These are phyloP conservation scores for Antarctomyces pellizariae DNA, from an alignment of 495 filamentous ascomycete genomes.

Conservation along the genomic window DNA sequence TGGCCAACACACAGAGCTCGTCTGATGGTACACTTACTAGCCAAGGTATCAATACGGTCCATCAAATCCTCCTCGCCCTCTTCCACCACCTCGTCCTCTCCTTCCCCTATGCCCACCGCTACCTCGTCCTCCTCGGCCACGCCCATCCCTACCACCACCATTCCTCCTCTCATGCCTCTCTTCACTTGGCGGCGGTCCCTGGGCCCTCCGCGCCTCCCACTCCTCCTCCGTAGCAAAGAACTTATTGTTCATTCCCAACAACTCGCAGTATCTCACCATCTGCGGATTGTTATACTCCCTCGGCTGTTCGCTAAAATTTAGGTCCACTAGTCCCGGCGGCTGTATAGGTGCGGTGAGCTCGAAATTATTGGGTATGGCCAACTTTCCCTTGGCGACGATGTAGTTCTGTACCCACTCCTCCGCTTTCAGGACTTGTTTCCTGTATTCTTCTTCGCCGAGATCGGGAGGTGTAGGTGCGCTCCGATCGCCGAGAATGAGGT, in stretches of 20 bases:
- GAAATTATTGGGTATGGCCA: slow-evolving; percentile 58
- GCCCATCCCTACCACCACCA: slow-evolving; percentile 10
- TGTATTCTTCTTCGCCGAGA: slow-evolving; percentile 40
- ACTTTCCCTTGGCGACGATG: slow-evolving; percentile 29
- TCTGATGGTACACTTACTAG: too few relatives aligned
- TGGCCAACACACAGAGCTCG: too few relatives aligned
- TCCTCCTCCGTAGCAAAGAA: slow-evolving; percentile 54
- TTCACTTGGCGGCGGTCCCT: slow-evolving; percentile 15
- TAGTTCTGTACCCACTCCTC: slow-evolving; percentile 57
- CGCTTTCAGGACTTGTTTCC: slow-evolving; percentile 33
- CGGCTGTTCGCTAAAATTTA: slow-evolving; percentile 25
- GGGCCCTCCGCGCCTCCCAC: slow-evolving; percentile 24
- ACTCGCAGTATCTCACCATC: slow-evolving; percentile 49
- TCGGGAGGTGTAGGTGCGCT: slow-evolving; percentile 22
- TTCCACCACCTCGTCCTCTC: slow-evolving; percentile 15
- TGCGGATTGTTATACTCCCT: slow-evolving; percentile 65
- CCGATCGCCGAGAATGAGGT: slow-evolving; percentile 34
- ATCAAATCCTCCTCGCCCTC: slow-evolving; percentile 13
- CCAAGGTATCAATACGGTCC: too few relatives aligned
- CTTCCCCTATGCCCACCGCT: slow-evolving; percentile 13
- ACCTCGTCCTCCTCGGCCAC: slow-evolving; percentile 13
- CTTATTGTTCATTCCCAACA: slow-evolving; percentile 53
- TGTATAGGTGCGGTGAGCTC: slow-evolving; percentile 48
- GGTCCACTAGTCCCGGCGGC: slow-evolving; percentile 18
- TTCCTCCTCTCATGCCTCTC: slow-evolving; percentile 15